Evolutionary conservation across 805 yeast species (phyloP), one percentile per base, ranked within the genome.

Genomic region (Candida broadrunensis): DNA sequence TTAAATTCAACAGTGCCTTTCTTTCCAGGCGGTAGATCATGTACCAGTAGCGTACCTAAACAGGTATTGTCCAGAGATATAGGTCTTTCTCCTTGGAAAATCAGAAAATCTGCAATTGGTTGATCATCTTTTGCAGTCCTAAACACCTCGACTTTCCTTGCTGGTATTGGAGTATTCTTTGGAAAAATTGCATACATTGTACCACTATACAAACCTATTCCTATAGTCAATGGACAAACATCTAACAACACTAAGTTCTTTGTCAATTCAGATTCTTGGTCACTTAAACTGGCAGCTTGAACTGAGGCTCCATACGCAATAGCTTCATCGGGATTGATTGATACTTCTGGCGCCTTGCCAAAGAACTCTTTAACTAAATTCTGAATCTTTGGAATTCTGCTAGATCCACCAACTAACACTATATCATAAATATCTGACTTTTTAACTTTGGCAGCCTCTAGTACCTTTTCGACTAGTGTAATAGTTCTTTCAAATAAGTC

Each of bases 231-330:
- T 58, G 97, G 95, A 58, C 90, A 88, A 48, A 89, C 97, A 72
- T 89, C 97, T 60, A 90, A 78, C 60, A 89, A 75, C 49, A 91
- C 57, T 52, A 70, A 65, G 57, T 69, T 73, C 54, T 69, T 72
- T 40, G 74, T 70, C 65, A 66, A 62, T 20, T 67, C 58, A 17
- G 71, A 66, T 39, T 69, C 63, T 44, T 89, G 97, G 68, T 97
- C 98, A 42, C 95, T 82, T 51, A 91, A 75, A 55, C 93, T 95
- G 76, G 98, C 98, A 43, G 96, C 98, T 76, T 91, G 99, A 49
- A 91, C 97, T 49, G 99, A 97, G 46, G 98, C 98, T 80, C 99
- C 99, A 59, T 83, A 91, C 33, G 99, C 99, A 61, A 91, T 98
- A 65, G 99, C 99, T 78, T 91, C 99, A 74, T 91, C 99, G 49